Percentiles rank a stretch among this genome's conserved stretches.
phyloP scores from a whole-genome alignment of 805 yeast genomes.

The Candida alai region DNA sequence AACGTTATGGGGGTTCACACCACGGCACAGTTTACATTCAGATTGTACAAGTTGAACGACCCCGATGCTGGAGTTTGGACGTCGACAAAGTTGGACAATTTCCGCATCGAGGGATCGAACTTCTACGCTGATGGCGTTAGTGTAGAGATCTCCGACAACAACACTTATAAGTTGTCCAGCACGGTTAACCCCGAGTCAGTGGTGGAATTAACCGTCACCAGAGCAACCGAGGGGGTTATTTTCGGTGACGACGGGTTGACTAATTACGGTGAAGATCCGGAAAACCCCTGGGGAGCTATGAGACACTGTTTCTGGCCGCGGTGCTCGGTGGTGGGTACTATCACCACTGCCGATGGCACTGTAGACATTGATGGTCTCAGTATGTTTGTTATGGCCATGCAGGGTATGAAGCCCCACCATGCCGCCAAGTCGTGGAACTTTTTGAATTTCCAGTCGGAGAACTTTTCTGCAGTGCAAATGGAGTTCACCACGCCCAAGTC shows the following conservation, averaged over 20 bases:
- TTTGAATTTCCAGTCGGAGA: conserved; percentile 76
- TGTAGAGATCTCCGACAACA: conserved; percentile 54
- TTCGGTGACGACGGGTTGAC: conserved; percentile 88
- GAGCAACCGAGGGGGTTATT: conserved; percentile 75
- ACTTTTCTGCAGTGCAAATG: conserved; percentile 78
- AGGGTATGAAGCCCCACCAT: conserved; percentile 99
- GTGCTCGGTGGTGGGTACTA: conserved; percentile 62
- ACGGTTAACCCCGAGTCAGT: conserved; percentile 62
- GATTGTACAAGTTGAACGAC: conserved; percentile 54
- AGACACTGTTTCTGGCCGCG: conserved; percentile 97
- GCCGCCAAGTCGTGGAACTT: conserved; percentile 98
- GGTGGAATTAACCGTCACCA: conserved; percentile 63
- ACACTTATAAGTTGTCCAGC: conserved; percentile 52
- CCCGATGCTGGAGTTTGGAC: conserved; percentile 72
- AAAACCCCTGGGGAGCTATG: conserved; percentile 96
- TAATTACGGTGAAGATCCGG: conserved; percentile 76
- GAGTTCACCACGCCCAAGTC: conserved; percentile 93
- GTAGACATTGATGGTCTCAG: conserved; percentile 46
- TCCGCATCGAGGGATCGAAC: conserved; percentile 65
- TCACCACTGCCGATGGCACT: conserved; percentile 36
- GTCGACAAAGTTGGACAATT: conserved; percentile 81
- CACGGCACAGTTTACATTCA: conserved; percentile 92
- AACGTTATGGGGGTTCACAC: conserved; percentile 83
- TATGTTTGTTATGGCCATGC: conserved; percentile 94
- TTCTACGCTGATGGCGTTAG: conserved; percentile 74